Percentiles rank a stretch among this genome's conserved stretches.
phyloP scores from a whole-genome alignment of 2,329 filamentous ascomycete genomes.

The Keithomyces neogunnii region DNA sequence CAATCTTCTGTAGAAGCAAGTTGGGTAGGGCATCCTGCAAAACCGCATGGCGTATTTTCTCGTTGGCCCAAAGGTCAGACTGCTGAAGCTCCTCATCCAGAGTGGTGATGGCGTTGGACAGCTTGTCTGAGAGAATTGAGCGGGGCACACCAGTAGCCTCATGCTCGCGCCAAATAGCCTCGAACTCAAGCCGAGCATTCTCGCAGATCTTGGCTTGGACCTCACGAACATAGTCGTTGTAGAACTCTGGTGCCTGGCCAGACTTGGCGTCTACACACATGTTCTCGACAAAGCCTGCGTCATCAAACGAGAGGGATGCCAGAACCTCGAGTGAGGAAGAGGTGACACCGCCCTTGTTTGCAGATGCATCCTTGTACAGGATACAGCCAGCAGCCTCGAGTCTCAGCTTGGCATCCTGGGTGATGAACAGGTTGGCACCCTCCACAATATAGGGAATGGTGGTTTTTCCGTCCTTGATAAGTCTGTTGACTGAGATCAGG shows the following conservation, averaged over 20 bases:
- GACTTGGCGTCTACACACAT: slow-evolving; percentile 71
- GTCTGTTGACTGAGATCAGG: slow-evolving; percentile 72
- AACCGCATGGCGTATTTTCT: slow-evolving; percentile 67
- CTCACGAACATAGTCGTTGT: slow-evolving; percentile 83
- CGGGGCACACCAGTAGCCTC: slow-evolving; percentile 70
- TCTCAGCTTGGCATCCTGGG: slow-evolving; percentile 92
- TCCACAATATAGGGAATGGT: slow-evolving; percentile 93
- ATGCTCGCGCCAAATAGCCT: slow-evolving; percentile 95
- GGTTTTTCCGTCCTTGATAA: slow-evolving; percentile 84
- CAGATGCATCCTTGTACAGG: slow-evolving; percentile 94
- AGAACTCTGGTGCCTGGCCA: slow-evolving; percentile 79
- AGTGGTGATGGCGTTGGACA: slow-evolving; percentile 89
- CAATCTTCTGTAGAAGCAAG: slow-evolving; percentile 80
- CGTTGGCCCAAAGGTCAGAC: slow-evolving; percentile 83
- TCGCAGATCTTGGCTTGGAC: slow-evolving; percentile 87
- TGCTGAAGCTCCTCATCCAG: slow-evolving; percentile 93
- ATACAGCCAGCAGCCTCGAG: slow-evolving; percentile 93
- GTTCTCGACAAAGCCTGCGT: slow-evolving; percentile 76
- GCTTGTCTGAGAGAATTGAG: slow-evolving; percentile 82
- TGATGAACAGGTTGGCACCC: slow-evolving; percentile 97
- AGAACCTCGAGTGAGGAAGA: slow-evolving; percentile 95
- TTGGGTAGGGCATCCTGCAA: slow-evolving; percentile 79
- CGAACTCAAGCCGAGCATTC: slow-evolving; percentile 90
- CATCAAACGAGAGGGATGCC: slow-evolving; percentile 89
- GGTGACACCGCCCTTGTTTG: slow-evolving; percentile 97